Conservation (phyloP, 164 flowering plant genomes). For the Cinnamomum micranthum region DNA sequence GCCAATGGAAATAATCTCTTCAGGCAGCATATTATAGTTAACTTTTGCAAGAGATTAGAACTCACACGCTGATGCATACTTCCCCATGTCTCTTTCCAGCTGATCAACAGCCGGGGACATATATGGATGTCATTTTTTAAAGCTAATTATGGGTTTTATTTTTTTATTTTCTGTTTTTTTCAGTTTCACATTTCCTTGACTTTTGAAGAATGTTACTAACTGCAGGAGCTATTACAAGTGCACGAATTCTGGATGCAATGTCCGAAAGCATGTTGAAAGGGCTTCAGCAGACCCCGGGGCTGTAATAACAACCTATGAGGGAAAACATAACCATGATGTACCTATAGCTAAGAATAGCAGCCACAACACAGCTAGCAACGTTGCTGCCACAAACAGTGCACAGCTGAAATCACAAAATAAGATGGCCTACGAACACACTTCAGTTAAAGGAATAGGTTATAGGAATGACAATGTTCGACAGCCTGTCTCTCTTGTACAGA, state of each 20-base stretch:
- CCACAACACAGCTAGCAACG: conserved; percentile 33
- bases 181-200: too few species aligned
- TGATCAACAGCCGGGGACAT: too few species aligned
- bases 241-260: conserved; percentile 75
- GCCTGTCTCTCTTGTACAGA: conserved; percentile 36
- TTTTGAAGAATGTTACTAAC: conserved; percentile 4
- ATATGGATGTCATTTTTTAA: too few species aligned
- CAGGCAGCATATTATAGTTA: too few species aligned
- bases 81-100: too few species aligned
- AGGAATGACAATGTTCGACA: conserved; percentile 40
- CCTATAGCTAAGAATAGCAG: conserved; percentile 60
- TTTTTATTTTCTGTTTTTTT: too few species aligned
- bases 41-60: too few species aligned
- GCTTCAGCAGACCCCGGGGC: conserved; percentile 78
- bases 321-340: conserved; percentile 86
- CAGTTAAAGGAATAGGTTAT: conserved; percentile 28
- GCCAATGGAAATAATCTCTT: too few species aligned
- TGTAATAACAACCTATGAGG: conserved; percentile 91
- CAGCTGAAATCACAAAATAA: conserved; percentile 32
- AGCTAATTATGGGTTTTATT: too few species aligned
- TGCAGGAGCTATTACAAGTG: conserved; percentile 91
- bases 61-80: too few species aligned
- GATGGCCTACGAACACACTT: conserved; percentile 26
- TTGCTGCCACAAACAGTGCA: conserved; percentile 4
- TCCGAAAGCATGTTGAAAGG: conserved; percentile 94